Base-by-base conservation (phyloP, 1,139 yeast genomes). In the Suhomyces kunorum region DNA sequence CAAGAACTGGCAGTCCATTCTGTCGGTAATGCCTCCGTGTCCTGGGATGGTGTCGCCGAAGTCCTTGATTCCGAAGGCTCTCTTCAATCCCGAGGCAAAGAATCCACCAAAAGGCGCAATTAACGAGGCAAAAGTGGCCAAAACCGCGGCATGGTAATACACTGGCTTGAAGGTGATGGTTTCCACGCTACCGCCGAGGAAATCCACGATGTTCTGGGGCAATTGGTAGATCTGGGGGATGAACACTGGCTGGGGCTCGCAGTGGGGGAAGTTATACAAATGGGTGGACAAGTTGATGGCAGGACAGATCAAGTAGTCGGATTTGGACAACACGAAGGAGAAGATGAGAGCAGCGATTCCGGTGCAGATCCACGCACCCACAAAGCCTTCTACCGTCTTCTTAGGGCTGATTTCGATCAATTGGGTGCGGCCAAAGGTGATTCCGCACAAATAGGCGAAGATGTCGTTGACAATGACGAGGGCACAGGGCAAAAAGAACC, bases 81-180 rank as follows among this genome's bases (percentile, higher is more conserved):
- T 82, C 70, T 92, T 92, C 54, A 94, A 75, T 11, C 98, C 99
- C 37, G 95, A 85, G 3, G 98, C 98, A 55, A 92, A 92, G 63
- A 92, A 92, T 1, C 99, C 99, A 39, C 99, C 99, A 61, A 92
- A 92, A 43, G 99, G 99, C 2, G 99, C 99, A 62, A 92, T 85
- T 50, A 94, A 75, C 1, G 98, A 90, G 7, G 99, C 98, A 74
- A 94, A 92, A 3, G 96, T 85, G 9, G 97, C 95, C 51, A 92
- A 71, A 34, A 83, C 76, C 44, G 88, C 76, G 3, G 95, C 83
- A 59, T 92, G 99, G 68, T 90, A 76, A 61, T 92, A 89, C 40
- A 92, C 81, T 34, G 98, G 98, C 55, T 87, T 88, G 38, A 89
- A 59, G 16, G 81, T 71, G 19, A 88, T 63, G 32, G 74, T 68